Evolutionary conservation across 805 yeast species (phyloP).

Genomic region (Pichia exigua): DNA sequence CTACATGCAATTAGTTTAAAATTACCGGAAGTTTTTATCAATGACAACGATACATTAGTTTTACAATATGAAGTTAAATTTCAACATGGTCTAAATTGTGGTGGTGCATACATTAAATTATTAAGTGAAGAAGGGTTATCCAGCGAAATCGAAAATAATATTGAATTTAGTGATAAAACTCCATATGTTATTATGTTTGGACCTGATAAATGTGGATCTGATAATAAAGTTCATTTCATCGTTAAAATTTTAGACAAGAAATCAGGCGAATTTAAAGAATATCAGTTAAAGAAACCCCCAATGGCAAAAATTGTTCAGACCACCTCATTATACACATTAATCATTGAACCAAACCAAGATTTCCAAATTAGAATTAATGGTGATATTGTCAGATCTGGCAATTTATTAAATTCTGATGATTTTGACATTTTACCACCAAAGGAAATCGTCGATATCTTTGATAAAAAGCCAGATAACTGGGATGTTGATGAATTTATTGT

Average conservation of each 20-base stretch:
- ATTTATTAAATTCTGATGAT: conserved; percentile 43
- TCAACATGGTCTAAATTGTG: conserved; percentile 73
- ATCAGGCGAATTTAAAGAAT: conserved; percentile 56
- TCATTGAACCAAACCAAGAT: conserved; percentile 54
- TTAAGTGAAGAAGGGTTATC: conserved; percentile 37
- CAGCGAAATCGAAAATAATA: conserved; percentile 15
- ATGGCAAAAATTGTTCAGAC: conserved; percentile 47
- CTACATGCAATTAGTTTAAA: conserved; percentile 73
- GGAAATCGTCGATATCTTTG: conserved; percentile 49
- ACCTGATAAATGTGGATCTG: conserved; percentile 82
- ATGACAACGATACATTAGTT: conserved; percentile 59
- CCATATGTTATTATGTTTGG: conserved; percentile 90
- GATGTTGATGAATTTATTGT: conserved; percentile 59
- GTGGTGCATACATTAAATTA: conserved; percentile 84
- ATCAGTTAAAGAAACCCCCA: conserved; percentile 62
- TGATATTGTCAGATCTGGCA: conserved; percentile 61
- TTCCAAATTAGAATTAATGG: conserved; percentile 84
- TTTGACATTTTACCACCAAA: conserved; percentile 62
- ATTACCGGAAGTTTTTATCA: conserved; percentile 51
- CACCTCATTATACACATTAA: conserved; percentile 67
- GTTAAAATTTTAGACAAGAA: conserved; percentile 49
- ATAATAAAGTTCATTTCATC: conserved; percentile 75
- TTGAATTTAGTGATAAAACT: conserved; percentile 52
- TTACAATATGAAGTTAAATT: conserved; percentile 84
- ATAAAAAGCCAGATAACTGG: conserved; percentile 73